These are phyloP conservation scores for Eragrostis curvula DNA, from an alignment of 176 grass and related monocot genomes.

Conservation along the genomic window DNA sequence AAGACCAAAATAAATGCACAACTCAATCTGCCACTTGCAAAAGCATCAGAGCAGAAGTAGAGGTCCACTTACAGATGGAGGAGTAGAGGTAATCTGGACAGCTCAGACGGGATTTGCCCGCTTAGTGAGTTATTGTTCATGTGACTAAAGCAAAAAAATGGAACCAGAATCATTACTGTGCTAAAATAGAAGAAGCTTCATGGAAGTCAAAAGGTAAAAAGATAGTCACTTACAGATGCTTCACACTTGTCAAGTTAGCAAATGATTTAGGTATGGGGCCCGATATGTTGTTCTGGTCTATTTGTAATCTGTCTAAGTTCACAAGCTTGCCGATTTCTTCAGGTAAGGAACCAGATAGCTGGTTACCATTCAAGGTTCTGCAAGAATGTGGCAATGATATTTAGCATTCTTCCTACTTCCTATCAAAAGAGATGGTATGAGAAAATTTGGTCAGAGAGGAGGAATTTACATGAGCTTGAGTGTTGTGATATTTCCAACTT, in stretches of 20 bases:
- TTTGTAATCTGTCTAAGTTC: conserved; percentile 79
- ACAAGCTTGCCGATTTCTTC: conserved; percentile 81
- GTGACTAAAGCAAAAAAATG: conserved; percentile 60
- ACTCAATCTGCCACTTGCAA: conserved; percentile 13
- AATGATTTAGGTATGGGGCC: conserved; percentile 90
- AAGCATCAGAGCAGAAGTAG: conserved; percentile 19
- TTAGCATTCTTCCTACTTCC: conserved; percentile 16
- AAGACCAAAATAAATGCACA: conserved; percentile 25
- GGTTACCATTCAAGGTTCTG: conserved; percentile 93
- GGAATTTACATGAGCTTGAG: conserved; percentile 77
- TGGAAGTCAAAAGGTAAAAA: conserved; percentile 7
- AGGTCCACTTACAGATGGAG: conserved; percentile 70
- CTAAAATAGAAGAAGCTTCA: conserved; percentile 30
- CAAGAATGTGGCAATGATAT: conserved; percentile 15
- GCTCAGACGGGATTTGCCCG: conserved; percentile 81
- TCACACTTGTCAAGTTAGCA: conserved; percentile 66
- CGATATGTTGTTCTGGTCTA: conserved; percentile 83
- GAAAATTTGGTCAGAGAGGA: conserved; percentile 6
- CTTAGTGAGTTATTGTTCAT: conserved; percentile 99
- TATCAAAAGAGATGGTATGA: not conserved
- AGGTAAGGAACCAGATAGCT: conserved; percentile 75
- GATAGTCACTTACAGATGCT: conserved; percentile 82
- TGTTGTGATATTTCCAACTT: conserved; percentile 78
- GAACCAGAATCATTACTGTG: conserved; percentile 25
- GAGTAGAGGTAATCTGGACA: conserved; percentile 62